Conservation (phyloP, 2,329 filamentous ascomycete species). For the Apiospora aurea region DNA sequence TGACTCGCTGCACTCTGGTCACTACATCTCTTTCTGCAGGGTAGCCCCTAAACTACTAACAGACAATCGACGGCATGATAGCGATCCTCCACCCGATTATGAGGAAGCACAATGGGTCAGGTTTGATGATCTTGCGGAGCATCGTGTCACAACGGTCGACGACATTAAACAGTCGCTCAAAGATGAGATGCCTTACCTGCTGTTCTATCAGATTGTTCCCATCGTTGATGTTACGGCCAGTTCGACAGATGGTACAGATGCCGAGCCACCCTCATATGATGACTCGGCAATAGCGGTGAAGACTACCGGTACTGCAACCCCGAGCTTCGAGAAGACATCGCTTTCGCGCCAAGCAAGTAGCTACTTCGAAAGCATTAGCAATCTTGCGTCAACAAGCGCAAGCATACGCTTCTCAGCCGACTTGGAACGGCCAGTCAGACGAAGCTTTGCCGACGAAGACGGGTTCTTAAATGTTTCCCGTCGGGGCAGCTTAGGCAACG, state of each 20-base stretch:
- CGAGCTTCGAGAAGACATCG: slow-evolving; percentile 39
- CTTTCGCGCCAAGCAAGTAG: slow-evolving; percentile 48
- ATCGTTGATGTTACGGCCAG: slow-evolving; percentile 72
- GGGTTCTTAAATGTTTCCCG: slow-evolving; percentile 45
- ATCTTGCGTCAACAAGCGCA: slow-evolving; percentile 46
- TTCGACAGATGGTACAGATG: slow-evolving; percentile 54
- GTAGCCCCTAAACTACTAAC: slow-evolving; percentile 70
- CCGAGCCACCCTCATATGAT: slow-evolving; percentile 66
- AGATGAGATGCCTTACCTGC: slow-evolving; percentile 89
- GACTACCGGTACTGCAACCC: slow-evolving; percentile 39
- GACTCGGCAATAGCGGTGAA: slow-evolving; percentile 55
- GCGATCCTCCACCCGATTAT: slow-evolving; percentile 69
- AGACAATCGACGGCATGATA: slow-evolving; percentile 63
- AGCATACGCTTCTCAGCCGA: slow-evolving; percentile 65
- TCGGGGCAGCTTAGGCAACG: slow-evolving; percentile 59
- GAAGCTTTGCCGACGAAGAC: slow-evolving; percentile 55
- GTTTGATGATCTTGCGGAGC: slow-evolving; percentile 82
- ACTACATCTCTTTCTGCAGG: slow-evolving; percentile 87
- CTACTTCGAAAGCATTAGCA: slow-evolving; percentile 53
- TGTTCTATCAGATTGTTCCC: slow-evolving; percentile 95
- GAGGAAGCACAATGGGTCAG: slow-evolving; percentile 83
- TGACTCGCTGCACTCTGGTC: slow-evolving; percentile 83
- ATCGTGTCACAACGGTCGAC: slow-evolving; percentile 78
- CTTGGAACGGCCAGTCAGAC: slow-evolving; percentile 55
- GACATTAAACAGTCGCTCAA: slow-evolving; percentile 78